Evolutionary conservation across 805 yeast genomes (phyloP).

Genomic region (Candida pseudoglaebosa): DNA sequence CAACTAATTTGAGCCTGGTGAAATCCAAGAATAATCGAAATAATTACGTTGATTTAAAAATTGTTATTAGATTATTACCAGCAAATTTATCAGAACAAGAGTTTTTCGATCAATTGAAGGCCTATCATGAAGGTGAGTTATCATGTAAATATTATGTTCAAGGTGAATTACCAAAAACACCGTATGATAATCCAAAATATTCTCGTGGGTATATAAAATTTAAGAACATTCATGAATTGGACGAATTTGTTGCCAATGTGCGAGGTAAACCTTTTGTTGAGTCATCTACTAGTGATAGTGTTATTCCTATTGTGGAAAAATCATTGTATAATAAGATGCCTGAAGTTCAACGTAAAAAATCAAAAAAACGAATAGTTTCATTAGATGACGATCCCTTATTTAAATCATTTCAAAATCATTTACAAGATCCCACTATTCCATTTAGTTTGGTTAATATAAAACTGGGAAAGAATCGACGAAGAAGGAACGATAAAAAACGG

Average conservation of each 20-base stretch:
- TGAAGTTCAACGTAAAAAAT: constrained; percentile 4
- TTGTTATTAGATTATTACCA: constrained; percentile 42
- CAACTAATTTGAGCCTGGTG: neutral
- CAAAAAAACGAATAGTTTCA: constrained; percentile 3
- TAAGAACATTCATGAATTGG: constrained; percentile 20
- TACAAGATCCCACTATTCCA: constrained; percentile 9
- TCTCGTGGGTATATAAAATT: constrained; percentile 42
- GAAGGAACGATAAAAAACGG: neutral
- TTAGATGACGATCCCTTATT: constrained; percentile 13
- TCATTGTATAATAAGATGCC: constrained; percentile 23
- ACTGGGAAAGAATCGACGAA: constrained; percentile 1
- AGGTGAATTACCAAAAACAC: constrained; percentile 38
- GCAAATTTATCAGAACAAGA: constrained; percentile 21
- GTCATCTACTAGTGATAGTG: constrained; percentile 15
- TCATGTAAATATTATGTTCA: constrained; percentile 34
- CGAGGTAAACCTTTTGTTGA: constrained; percentile 13
- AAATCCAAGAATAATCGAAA: neutral
- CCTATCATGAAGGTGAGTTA: constrained; percentile 8
- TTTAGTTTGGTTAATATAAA: constrained; percentile 9
- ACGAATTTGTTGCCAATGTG: constrained; percentile 22
- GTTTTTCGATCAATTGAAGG: constrained; percentile 10
- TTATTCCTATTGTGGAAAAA: constrained; percentile 32
- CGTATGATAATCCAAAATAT: constrained; percentile 34
- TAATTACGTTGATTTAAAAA: constrained; percentile 17
- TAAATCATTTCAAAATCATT: constrained; percentile 9